Conservation (phyloP, 768 basidiomycete genomes). For the Panaeolus cyanescens region DNA sequence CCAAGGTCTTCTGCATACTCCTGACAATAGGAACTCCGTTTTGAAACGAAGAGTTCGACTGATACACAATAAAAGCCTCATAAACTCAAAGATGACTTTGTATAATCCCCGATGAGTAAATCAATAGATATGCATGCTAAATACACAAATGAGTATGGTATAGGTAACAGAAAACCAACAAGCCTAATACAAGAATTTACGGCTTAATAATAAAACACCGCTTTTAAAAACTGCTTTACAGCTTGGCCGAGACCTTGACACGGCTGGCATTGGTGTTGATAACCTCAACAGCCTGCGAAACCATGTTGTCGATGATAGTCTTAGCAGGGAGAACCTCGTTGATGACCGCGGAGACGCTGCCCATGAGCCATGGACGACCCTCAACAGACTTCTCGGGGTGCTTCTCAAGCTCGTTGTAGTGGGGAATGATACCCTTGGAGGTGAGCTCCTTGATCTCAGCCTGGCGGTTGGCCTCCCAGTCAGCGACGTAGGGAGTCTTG, state of each 20-base stretch:
- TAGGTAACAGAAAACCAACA: not conserved
- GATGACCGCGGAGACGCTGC: conserved; percentile 74
- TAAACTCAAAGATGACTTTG: not conserved
- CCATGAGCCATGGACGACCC: conserved; percentile 79
- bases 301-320: conserved; percentile 81
- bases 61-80: not conserved
- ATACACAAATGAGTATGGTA: conserved; percentile 3
- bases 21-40: too few species aligned
- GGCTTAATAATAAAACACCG: not conserved
- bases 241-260: conserved; percentile 39
- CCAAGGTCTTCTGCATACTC: too few species aligned
- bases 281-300: conserved; percentile 38
- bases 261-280: conserved; percentile 35
- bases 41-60: not conserved
- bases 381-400: conserved; percentile 80
- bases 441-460: conserved; percentile 84
- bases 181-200: conserved; percentile 1
- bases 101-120: not conserved
- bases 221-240: conserved; percentile 9
- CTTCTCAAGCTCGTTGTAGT: conserved; percentile 67
- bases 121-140: conserved; percentile 2
- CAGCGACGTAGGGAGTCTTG: conserved; percentile 81
- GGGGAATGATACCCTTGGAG: conserved; percentile 80
- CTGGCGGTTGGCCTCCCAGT: conserved; percentile 82
- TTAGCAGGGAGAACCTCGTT: conserved; percentile 81